Conservation (phyloP, 2,329 filamentous ascomycete species). For the Neopestalotiopsis sp. region DNA sequence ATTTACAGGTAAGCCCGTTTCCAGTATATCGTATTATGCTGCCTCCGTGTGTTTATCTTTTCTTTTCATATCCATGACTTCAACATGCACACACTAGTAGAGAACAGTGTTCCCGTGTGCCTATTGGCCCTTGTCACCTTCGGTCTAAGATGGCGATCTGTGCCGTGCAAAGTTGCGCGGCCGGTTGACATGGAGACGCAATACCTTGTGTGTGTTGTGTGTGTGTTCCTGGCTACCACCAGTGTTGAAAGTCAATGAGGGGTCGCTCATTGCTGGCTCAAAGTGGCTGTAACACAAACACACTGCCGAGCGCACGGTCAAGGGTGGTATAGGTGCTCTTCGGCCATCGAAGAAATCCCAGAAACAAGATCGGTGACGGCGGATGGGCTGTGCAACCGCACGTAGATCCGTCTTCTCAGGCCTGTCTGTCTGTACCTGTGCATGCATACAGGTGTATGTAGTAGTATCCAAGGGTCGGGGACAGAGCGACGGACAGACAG, state of each 20-base stretch:
- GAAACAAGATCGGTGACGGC: background rate
- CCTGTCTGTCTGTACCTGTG: background rate
- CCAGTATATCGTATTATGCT: background rate
- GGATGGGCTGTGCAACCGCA: slow-evolving; percentile 4
- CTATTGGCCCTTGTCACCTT: background rate
- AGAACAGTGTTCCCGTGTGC: background rate
- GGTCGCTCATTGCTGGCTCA: background rate
- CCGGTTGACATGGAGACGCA: background rate
- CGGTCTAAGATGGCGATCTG: background rate
- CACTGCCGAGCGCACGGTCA: slow-evolving; percentile 18
- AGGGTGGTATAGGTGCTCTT: slow-evolving; percentile 7
- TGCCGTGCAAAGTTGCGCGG: slow-evolving; percentile 1
- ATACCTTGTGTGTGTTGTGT: background rate
- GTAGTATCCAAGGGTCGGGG: background rate
- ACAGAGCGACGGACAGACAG: background rate
- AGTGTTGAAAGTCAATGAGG: slow-evolving; percentile 11
- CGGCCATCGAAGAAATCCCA: slow-evolving; percentile 16
- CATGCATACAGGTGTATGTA: background rate
- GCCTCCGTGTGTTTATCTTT: background rate
- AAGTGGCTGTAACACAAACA: background rate
- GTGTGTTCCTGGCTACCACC: background rate
- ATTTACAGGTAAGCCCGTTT: background rate
- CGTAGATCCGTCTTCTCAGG: background rate
- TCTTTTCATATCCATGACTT: background rate
- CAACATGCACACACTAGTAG: background rate